Evolutionary conservation across 306 rosid genomes (phyloP).

Genomic region (Dryas octopetala): DNA sequence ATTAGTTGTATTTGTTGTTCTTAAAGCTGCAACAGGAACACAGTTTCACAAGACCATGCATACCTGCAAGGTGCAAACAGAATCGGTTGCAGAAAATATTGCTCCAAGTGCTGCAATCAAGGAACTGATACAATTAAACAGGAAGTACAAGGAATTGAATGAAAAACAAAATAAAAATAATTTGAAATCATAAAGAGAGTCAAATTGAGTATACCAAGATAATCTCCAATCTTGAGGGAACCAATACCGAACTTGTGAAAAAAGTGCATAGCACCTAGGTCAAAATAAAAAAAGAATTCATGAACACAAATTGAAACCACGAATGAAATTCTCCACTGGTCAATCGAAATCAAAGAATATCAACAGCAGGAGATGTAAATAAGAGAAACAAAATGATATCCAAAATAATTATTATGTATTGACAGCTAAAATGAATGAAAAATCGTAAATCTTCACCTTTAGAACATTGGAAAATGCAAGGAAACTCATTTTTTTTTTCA

Average conservation of each 20-base stretch:
- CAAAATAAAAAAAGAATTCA: slow-evolving; percentile 24
- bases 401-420: neutral
- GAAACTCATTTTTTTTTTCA: neutral
- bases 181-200: neutral
- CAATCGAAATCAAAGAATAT: neutral
- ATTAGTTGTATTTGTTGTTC: neutral
- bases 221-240: slow-evolving; percentile 84
- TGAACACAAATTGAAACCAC: slow-evolving; percentile 11
- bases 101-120: slow-evolving; percentile 85
- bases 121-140: slow-evolving; percentile 10
- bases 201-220: slow-evolving; percentile 59
- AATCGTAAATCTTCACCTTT: neutral
- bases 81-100: slow-evolving; percentile 92
- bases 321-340: neutral
- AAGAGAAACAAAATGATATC: neutral
- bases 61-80: slow-evolving; percentile 96
- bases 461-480: neutral
- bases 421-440: neutral
- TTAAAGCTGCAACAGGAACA: neutral
- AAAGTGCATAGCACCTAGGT: slow-evolving; percentile 81
- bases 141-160: slow-evolving; percentile 9
- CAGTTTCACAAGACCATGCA: slow-evolving; percentile 13
- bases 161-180: neutral
- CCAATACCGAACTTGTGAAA: slow-evolving; percentile 74
- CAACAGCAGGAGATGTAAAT: neutral